Base-by-base conservation (phyloP, 805 yeast genomes). In the Tetrapisispora iriomotensis region DNA sequence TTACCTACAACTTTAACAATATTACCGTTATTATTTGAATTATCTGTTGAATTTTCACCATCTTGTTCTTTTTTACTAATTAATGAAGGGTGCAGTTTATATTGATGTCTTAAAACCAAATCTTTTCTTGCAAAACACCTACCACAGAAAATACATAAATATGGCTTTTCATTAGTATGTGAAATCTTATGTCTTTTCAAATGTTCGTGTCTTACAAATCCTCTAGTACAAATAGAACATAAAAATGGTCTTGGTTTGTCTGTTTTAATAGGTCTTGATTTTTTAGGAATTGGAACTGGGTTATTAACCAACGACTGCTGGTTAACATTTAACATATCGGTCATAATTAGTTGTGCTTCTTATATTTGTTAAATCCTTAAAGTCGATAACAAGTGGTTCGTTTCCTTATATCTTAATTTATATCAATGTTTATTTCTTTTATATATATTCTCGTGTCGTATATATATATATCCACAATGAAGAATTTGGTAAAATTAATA, bases 161-260 rank as follows among this genome's bases (percentile, higher is more conserved):
- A 90, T 1, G 97, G 97, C 58, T 87, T 87, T 61, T 88, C 96
- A 58, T 88, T 85, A 8, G 98, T 90, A 59, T 90, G 98, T 0
- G 94, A 80, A 29, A 96, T 68, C 51, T 87, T 94, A 56, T 90
- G 98, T 42, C 98, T 77, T 60, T 84, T 87, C 54, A 92, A 70
- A 62, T 90, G 98, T 61, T 90, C 98, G 36, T 85, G 70, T 39
- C 98, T 72, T 1, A 96, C 98, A 71, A 92, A 92, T 2, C 95
- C 95, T 44, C 98, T 71, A 1, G 96, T 85, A 58, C 98, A 92
- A 4, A 85, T 81, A 2, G 81, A 62, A 59, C 98, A 92, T 9
- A 84, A 71, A 55, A 85, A 95, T 1, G 97, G 97, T 42, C 97
- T 70, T 12, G 97, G 97, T 57, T 87, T 87, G 54, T 86, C 94